These are phyloP conservation scores for Suillus hirtellus DNA, from an alignment of 768 basidiomycete species.

Conservation along the genomic window DNA sequence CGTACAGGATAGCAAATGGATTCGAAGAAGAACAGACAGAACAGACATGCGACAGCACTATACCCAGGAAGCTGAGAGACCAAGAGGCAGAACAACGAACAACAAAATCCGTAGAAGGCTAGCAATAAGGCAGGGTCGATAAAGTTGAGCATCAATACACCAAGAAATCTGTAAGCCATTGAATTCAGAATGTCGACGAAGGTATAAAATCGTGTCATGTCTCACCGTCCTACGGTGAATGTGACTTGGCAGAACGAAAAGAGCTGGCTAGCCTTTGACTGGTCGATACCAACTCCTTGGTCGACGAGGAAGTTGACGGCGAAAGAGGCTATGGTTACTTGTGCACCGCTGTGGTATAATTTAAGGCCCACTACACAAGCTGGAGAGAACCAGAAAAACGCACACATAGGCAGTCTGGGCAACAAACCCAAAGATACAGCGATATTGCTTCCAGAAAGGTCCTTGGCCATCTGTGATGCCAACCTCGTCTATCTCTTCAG, in stretches of 20 bases:
- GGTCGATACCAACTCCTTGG: constrained; percentile 53
- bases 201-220: constrained; percentile 1
- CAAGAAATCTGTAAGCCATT: constrained; percentile 50
- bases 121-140: constrained; percentile 67
- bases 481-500: constrained; percentile 45
- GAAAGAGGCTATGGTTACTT: constrained; percentile 65
- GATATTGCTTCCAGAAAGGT: constrained; percentile 69
- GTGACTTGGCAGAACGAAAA: constrained; percentile 76
- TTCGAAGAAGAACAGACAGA: constrained; percentile 71
- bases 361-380: background rate
- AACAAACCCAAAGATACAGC: constrained; percentile 70
- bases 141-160: constrained; percentile 59
- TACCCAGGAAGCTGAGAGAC: constrained; percentile 52
- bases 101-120: constrained; percentile 50
- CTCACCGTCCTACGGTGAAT: constrained; percentile 60
- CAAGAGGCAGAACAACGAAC: constrained; percentile 52
- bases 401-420: constrained; percentile 71
- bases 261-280: constrained; percentile 57
- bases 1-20: constrained; percentile 70
- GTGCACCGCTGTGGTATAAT: constrained; percentile 48
- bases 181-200: background rate
- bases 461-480: constrained; percentile 44
- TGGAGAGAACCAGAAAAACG: constrained; percentile 21
- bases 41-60: constrained; percentile 60
- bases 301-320: constrained; percentile 72